Base-by-base conservation (phyloP, 306 rosid species). In the Lathyrus oleraceus region DNA sequence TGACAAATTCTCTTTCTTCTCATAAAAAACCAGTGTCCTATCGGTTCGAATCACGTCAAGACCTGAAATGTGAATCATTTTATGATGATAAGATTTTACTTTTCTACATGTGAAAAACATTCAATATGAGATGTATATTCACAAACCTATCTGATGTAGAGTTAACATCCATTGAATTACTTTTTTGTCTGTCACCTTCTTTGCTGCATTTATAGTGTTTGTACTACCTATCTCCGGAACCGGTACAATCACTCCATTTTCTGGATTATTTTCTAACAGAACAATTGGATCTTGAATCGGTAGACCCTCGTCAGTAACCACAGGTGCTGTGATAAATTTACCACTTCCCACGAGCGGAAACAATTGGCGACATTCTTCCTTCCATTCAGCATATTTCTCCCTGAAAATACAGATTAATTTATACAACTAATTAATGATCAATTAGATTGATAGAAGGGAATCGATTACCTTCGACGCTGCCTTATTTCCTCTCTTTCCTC, bases 281-380 rank as follows among this genome's bases (percentile, higher is more conserved):
- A 91, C 99, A 10, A 91, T 23, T 2, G 97, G 99, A 82, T 95
- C 97, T 52, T 73, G 88, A 83, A 86, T 81, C 13, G 87, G 92
- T 45, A 16, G 84, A 49, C 99, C 99, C 7, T 91, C 87, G 10
- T 87, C 97, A 35, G 88, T 81, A 74, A 95, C 35, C 32, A 89
- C 84, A 8, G 99, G 99, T 28, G 97, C 95, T 15, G 99, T 95
- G 48, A 95, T 87, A 72, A 78, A 95, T 76, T 86, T 87, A 73
- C 99, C 96, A 74, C 97, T 91, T 86, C 97, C 99, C 65, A 95
- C 75, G 15, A 91, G 84, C 56, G 97, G 97, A 82, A 91, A 95
- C 78, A 87, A 72, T 77, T 83, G 78, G 17, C 80, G 79, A 78
- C 99, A 95, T 40, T 86, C 91, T 83, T 95, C 95, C 76, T 95